phyloP scores from a whole-genome alignment of 495 filamentous ascomycete genomes.

The Penicillium bovifimosum region DNA sequence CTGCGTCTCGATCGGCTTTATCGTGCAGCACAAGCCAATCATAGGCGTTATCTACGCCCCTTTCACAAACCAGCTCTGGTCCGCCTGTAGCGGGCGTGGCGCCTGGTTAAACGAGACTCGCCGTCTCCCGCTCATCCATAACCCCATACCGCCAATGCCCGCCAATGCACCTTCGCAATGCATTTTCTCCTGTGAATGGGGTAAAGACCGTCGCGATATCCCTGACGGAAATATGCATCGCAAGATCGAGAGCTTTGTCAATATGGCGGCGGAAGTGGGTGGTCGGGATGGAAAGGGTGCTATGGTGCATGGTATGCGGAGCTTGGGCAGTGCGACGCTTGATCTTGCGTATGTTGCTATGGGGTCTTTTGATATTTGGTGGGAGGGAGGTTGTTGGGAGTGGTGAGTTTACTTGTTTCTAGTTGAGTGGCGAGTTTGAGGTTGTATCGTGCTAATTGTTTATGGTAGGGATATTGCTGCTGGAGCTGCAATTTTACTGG shows the following conservation, averaged over 20 bases:
- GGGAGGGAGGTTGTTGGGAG: slow-evolving; percentile 57
- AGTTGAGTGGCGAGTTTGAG: neutral
- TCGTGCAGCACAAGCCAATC: slow-evolving; percentile 48
- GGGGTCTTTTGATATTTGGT: slow-evolving; percentile 54
- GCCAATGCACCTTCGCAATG: slow-evolving; percentile 58
- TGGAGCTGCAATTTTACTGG: slow-evolving; percentile 50
- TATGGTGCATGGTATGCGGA: slow-evolving; percentile 54
- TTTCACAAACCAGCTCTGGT: slow-evolving; percentile 59
- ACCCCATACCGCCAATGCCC: slow-evolving; percentile 56
- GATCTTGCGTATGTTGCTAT: slow-evolving; percentile 54
- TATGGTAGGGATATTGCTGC: slow-evolving; percentile 47
- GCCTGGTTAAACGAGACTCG: slow-evolving; percentile 62
- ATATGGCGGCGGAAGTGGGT: slow-evolving; percentile 60
- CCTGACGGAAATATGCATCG: slow-evolving; percentile 57
- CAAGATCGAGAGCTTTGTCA: slow-evolving; percentile 65
- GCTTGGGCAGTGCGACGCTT: slow-evolving; percentile 56
- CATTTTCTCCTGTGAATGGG: slow-evolving; percentile 66
- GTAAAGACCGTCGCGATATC: slow-evolving; percentile 60
- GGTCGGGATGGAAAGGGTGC: slow-evolving; percentile 56
- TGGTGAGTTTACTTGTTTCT: slow-evolving; percentile 31
- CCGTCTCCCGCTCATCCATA: slow-evolving; percentile 51
- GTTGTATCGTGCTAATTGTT: slow-evolving; percentile 4
- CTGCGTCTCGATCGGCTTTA: slow-evolving; percentile 62
- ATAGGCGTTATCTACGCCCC: slow-evolving; percentile 65
- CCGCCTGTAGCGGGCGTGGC: slow-evolving; percentile 53